Percentiles rank a stretch among this genome's conserved stretches.
phyloP scores from a whole-genome alignment of 352 stramenopile species.

The Phytophthora fragariae region DNA sequence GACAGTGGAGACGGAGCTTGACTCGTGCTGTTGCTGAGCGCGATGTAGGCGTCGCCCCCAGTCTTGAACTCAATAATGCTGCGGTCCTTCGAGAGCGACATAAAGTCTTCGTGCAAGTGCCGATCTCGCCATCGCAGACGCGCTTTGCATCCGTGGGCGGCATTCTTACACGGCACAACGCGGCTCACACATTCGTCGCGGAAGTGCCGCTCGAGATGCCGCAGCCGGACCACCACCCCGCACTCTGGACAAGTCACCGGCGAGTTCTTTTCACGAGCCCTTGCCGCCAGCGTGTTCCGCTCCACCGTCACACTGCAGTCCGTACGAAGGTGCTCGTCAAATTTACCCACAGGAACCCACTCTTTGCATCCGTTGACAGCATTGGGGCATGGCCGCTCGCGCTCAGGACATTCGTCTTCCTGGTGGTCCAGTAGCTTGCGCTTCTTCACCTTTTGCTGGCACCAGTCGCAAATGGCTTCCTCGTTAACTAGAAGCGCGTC shows the following conservation, averaged over 20 bases:
- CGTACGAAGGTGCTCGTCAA: slow-evolving; percentile 57
- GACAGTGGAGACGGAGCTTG: slow-evolving; percentile 4
- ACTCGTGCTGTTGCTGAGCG: slow-evolving; percentile 35
- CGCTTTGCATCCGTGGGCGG: slow-evolving; percentile 64
- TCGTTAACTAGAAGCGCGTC: slow-evolving; percentile 63
- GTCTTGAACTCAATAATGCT: slow-evolving; percentile 64
- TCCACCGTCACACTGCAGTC: slow-evolving; percentile 62
- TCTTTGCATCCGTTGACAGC: slow-evolving; percentile 62
- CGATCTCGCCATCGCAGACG: slow-evolving; percentile 71
- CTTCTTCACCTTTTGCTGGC: slow-evolving; percentile 65
- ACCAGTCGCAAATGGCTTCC: slow-evolving; percentile 71
- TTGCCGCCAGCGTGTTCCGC: slow-evolving; percentile 59
- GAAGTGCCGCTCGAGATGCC: slow-evolving; percentile 51
- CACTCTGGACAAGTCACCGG: slow-evolving; percentile 60
- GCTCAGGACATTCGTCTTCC: slow-evolving; percentile 74
- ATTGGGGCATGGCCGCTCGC: slow-evolving; percentile 78
- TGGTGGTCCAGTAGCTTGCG: slow-evolving; percentile 76
- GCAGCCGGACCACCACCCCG: slow-evolving; percentile 45
- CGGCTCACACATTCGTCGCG: slow-evolving; percentile 65
- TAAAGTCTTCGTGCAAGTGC: slow-evolving; percentile 73
- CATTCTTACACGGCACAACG: slow-evolving; percentile 76
- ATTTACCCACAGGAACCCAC: slow-evolving; percentile 72
- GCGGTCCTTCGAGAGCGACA: slow-evolving; percentile 49
- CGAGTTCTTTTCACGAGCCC: slow-evolving; percentile 58
- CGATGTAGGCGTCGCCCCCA: slow-evolving; percentile 55